Base-by-base conservation (phyloP, 2,329 filamentous ascomycete species). In the Lithohypha guttulata region DNA sequence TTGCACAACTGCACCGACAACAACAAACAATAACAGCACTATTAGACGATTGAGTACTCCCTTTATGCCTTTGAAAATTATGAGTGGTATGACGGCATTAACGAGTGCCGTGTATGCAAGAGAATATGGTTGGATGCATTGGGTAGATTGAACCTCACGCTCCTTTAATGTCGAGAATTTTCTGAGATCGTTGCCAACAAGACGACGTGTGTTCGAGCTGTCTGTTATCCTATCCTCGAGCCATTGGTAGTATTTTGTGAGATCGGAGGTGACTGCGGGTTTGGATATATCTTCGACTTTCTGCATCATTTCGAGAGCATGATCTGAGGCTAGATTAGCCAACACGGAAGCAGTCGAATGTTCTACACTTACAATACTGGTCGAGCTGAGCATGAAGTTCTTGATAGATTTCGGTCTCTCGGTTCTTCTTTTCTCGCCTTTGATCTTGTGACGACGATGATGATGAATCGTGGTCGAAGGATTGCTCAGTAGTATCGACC, bases 341-440 rank as follows among this genome's bases (percentile, higher is more conserved):
- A 39, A 34, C 22, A 8, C 6, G 4, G 15, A 10, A 5, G 15
- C 10, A 14, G 6, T 14, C 13, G 20, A 13, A 23, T 19, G 8
- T 11, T 4, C 11, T 14, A 40, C 45, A 53, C 67, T 59, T 58
- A 75, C 72, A 75, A 49, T 79, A 79, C 54, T 78, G 73, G 41
- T 73, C 70, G 9, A 73, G 64, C 51, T 78, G 78, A 22, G 69
- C 58, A 39, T 70, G 71, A 33, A 77, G 62, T 28, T 38, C 28
- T 38, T n/a, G 28, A 25, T 34, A 43, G 10, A 30, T 20, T 22
- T 38, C 25, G 10, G 27, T 30, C 15, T 21, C 42, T 15, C 33
- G 20, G 6, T 11, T 14, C 23, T 26, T 31, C 45, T 14, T 29
- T 37, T 15, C 27, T 42, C 21, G 20, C n/a, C n/a, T n/a, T n/a